These are phyloP conservation scores for Eucalyptus shirleyi DNA, from an alignment of 345 rosid species.

Conservation along the genomic window DNA sequence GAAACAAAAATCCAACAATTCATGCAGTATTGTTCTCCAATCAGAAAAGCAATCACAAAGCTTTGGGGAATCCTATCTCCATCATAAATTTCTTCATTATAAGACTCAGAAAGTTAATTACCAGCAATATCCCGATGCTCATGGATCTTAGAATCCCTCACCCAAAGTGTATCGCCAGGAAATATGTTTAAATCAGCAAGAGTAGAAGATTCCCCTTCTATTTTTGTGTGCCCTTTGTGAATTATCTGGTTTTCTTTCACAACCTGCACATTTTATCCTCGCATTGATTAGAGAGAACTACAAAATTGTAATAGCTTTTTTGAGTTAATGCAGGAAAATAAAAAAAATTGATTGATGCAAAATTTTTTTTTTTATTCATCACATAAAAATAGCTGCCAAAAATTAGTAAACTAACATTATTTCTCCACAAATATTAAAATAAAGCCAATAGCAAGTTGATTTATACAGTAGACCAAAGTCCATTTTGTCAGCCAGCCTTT, in stretches of 20 bases:
- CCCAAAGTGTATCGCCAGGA: constrained; percentile 97
- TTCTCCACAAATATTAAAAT: background rate
- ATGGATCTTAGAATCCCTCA: constrained; percentile 86
- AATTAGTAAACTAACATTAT: background rate
- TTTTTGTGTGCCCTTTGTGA: constrained; percentile 64
- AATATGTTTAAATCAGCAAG: constrained; percentile 94
- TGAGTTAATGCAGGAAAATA: background rate
- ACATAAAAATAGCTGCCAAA: background rate
- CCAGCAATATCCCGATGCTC: constrained; percentile 98
- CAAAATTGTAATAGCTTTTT: background rate
- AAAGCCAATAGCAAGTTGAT: background rate
- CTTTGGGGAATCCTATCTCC: background rate
- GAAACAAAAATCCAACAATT: background rate
- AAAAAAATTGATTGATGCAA: background rate
- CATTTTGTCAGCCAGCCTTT: background rate
- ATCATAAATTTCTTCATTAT: background rate
- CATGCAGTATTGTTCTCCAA: background rate
- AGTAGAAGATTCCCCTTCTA: constrained; percentile 84
- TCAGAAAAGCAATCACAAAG: background rate
- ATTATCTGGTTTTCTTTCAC: constrained; percentile 94
- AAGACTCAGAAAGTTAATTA: constrained; percentile 8
- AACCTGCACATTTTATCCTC: constrained; percentile 31
- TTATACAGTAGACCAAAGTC: background rate
- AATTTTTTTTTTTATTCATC: background rate
- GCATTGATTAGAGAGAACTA: background rate